Base-by-base conservation (phyloP, 139 green algal genomes). In the Micractinium sp. region DNA sequence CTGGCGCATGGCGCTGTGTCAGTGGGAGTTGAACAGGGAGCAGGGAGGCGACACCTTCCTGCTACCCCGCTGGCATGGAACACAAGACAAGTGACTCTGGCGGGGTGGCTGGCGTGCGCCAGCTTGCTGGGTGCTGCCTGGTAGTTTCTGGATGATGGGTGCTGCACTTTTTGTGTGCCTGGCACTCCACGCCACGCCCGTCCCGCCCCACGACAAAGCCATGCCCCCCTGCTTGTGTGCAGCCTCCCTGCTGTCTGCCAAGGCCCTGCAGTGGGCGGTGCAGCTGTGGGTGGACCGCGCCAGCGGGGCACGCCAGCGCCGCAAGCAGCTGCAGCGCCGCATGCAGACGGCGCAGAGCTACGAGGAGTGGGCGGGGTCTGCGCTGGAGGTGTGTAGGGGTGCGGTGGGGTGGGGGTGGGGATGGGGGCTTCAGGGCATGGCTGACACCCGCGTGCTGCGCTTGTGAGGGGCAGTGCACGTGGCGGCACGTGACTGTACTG, bases 291-390 rank as follows among this genome's bases (percentile, higher is more conserved):
- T 20, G 3, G 89, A 92, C 35, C 29, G 27, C 22, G 60, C 18
- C 15, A 88, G 63, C 20, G 89, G 89, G 14, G 63, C 41, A 12
- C 31, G 61, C n/a, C 36, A 41, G 66, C 76, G 47, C 31, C 81
- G 77, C 20, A 67, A 61, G 29, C 12, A 81, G 66, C 86, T 89
- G 20, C 86, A 76, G 81, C 19, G 38, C 13, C 20, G 39, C 53
- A 87, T 91, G 82, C 33, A 69, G 23, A 2, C 39, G 33, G 73
- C 74, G 2, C 27, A 36, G 15, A 36, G 79, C 35, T 86, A 87
- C 39, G n/a, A 86, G 31, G 79, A 78, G 3, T 87, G 83, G 83
- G 83, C 83, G 27, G 36, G 66, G 38, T 66, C 83, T 29, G 83
- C 83, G 31, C 63, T 81, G 73, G 38, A 87, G 83, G 83, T 87